Base-by-base conservation (phyloP, 2,329 filamentous ascomycete species). In the Fusarium camptoceras region DNA sequence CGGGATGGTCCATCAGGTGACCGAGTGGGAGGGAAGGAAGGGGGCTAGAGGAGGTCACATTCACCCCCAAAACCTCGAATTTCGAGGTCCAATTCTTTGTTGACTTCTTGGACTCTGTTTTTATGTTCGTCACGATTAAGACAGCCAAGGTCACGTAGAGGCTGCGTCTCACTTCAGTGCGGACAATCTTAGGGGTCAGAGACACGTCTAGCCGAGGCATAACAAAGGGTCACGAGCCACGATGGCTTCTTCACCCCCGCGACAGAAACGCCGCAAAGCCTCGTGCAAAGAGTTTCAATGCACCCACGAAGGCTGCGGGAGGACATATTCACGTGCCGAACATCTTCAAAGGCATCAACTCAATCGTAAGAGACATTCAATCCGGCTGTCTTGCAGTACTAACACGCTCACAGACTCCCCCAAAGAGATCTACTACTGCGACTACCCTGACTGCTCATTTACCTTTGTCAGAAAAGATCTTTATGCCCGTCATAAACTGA, bases 261-360 rank as follows among this genome's bases (percentile, higher is more conserved):
- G 74, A 34, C 74, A 76, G 71, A 76, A 76, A 74, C 74, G 74
- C 69, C 74, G 74, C 73, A 76, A 76, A 67, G 65, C 74, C 31
- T 75, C 74, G 12, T 76, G 74, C 71, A 76, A 76, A 59, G 74
- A 76, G 67, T 76, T 76, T 24, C 73, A 76, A 44, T 76, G 74
- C 72, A 76, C 74, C 51, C 74, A 76, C 58, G 74, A 76, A 61
- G 74, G 74, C 54, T 76, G 74, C 43, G 74, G 74, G 39, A 71
- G 74, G 55, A 76, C 74, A 20, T 76, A 76, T 28, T 76, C 74
- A 25, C 71, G 74, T 41, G 74, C 74, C 37, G 74, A 76, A 42
- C 74, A 76, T 46, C 72, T 76, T 12, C 74, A 76, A 46, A 64
- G 74, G 22, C 74, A 76, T 53, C 74, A 76, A 50, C 66, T 76